Base-by-base conservation (phyloP, 805 yeast genomes). In the Yamadazyma akitaensis region DNA sequence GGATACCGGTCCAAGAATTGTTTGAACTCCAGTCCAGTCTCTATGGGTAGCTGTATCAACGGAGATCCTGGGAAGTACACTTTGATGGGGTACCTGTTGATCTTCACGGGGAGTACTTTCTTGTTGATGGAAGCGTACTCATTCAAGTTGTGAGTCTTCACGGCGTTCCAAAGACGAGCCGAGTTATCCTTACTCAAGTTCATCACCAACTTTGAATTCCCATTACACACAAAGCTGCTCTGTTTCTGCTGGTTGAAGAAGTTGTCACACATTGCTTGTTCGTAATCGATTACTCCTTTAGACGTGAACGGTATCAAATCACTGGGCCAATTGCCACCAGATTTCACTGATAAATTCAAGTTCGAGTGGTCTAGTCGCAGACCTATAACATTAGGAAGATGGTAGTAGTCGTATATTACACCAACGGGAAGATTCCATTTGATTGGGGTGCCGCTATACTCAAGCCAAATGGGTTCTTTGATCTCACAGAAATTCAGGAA, bases 231-330 rank as follows among this genome's bases (percentile, higher is more conserved):
- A 57, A 75, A 88, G 56, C 89, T 81, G 4, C 89, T 77, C 58
- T 92, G 97, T 57, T 94, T 92, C 60, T 89, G 66, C 49, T 82
- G 89, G 59, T 92, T 90, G 50, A 82, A 67, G 84, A 94, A 83
- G 42, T 79, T 74, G 42, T 74, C 77, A 38, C 64, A 72, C 48
- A 80, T 53, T 11, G 72, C 58, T 19, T 56, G 50, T 31, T 55
- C 49, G 52, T 67, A 68, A 46, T 61, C 57, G 2, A 57, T 43
- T 2, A 18, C 42, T 14, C 43, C 43, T 14, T 40, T 45, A n/a
- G 5, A 21, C 26, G 11, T 5, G 14, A 45, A 40, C 10, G 48
- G 48, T 4, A 45, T 58, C 17, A 57, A 30, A 5, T 59, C 60
- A 1, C 40, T n/a, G 2, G 75, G 75, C 46, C 63, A 70, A 2